Conservation (phyloP, 169 alveolate species). For the Perkinsus chesapeaki region DNA sequence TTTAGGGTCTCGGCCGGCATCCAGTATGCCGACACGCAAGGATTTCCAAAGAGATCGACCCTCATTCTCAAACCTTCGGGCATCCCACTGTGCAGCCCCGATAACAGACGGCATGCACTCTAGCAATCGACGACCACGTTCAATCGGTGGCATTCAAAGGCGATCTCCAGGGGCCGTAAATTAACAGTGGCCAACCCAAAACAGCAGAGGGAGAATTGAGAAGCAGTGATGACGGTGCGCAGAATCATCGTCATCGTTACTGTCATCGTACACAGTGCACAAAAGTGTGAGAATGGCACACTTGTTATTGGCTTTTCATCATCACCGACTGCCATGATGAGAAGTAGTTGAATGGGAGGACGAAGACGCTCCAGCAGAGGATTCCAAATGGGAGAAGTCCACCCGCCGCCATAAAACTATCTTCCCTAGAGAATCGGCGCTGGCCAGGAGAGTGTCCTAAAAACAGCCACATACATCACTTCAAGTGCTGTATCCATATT, state of each 20-base stretch:
- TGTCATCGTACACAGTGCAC: background rate
- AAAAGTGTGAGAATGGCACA: background rate
- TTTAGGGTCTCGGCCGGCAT: background rate
- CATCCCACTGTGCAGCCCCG: background rate
- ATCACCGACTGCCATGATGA: background rate
- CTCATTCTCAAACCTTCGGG: background rate
- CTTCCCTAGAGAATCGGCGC: slow-evolving; percentile 29
- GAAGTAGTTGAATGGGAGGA: background rate
- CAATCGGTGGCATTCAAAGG: no score
- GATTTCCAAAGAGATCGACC: background rate
- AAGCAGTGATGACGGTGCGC: background rate
- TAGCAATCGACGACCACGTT: background rate
- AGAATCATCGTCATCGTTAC: background rate
- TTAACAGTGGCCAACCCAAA: background rate
- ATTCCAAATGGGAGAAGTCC: slow-evolving; percentile 11
- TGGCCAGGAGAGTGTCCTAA: slow-evolving; percentile 18
- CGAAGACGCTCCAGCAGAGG: background rate
- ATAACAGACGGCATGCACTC: background rate
- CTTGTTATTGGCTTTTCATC: background rate
- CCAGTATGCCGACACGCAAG: background rate
- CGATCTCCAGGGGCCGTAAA: no score
- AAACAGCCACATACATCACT: background rate
- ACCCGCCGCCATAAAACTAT: slow-evolving; percentile 32
- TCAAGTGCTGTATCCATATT: no score
- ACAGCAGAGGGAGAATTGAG: background rate